Base-by-base conservation (phyloP, 768 basidiomycete species). In the Leccinum aurantiacum region DNA sequence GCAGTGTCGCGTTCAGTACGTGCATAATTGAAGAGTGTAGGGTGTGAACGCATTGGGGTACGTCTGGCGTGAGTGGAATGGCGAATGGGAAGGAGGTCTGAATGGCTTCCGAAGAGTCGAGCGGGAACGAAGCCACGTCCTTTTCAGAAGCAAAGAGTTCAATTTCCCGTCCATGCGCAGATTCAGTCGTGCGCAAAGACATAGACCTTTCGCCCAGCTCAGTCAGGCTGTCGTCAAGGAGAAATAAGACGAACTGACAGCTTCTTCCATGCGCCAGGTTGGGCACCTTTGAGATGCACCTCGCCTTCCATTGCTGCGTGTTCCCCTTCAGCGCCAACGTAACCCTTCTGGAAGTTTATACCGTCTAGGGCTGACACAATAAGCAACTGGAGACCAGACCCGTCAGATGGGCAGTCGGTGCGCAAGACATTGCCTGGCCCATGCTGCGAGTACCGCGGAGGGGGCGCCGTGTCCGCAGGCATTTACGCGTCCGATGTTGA, bases 261-360 rank as follows among this genome's bases (percentile, higher is more conserved):
- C 77, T 84, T 84, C 58, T 76, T 73, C 85, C 88, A 90, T 63
- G 76, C 80, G 56, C 77, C 78, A 56, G 79, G 75, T 58, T 82
- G 80, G 37, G 80, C 79, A 58, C 84, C 88, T 74, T 94, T 95
- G 65, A 94, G 78, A 71, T 94, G 93, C 17, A 95, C 79, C 70
- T 94, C 93, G 51, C 93, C 93, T 69, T 93, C 92, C 56, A 95
- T 83, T 9, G 90, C 88, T 14, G 92, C 90, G 60, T 80, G 82
- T 73, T 93, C 92, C 54, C 83, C 90, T 58, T 92, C 90, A 24
- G 88, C 90, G 54, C 93, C 93, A 8, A 95, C 79, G 70, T 83
- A 91, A 11, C 93, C 93, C 67, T 87, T 89, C 76, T 95, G 93
- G 67, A 95, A 95, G 71, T 86, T 83, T 58, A 90, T 78, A 22